Conservation (phyloP, 2,329 filamentous ascomycete genomes). For the Phyllachora maydis region DNA sequence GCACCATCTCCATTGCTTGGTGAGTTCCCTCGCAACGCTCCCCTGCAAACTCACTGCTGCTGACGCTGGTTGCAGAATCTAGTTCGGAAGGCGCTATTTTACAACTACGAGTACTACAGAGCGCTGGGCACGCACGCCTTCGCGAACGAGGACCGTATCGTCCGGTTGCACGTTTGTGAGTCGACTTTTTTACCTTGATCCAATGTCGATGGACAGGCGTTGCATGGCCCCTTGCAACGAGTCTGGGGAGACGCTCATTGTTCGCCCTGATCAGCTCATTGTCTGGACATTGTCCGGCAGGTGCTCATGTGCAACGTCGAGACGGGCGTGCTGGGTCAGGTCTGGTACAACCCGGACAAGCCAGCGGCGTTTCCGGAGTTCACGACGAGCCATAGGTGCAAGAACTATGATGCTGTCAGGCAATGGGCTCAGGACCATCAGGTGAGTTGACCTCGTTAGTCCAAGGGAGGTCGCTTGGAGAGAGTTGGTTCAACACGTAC, state of each 20-base stretch:
- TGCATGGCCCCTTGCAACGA: not conserved
- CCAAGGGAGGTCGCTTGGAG: too few relatives aligned
- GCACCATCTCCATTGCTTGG: constrained; percentile 37
- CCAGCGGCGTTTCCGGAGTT: constrained; percentile 37
- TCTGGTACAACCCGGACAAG: constrained; percentile 28
- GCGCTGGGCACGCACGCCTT: constrained; percentile 27
- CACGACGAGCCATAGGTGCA: constrained; percentile 35
- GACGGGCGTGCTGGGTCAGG: constrained; percentile 36
- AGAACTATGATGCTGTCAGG: constrained; percentile 10
- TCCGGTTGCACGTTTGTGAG: constrained; percentile 36
- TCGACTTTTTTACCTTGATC: too few relatives aligned
- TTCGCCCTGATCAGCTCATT: constrained; percentile 23
- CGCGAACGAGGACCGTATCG: constrained; percentile 28
- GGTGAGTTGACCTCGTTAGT: constrained; percentile 8
- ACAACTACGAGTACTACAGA: constrained; percentile 38
- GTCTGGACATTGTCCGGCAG: constrained; percentile 38
- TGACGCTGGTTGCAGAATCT: constrained; percentile 21
- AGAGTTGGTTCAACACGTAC: not conserved
- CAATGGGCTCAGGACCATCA: constrained; percentile 32
- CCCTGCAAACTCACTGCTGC: not conserved
- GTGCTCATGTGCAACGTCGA: constrained; percentile 43
- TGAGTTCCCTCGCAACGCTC: constrained; percentile 7
- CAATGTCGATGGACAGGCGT: too few relatives aligned
- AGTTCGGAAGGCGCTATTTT: constrained; percentile 33
- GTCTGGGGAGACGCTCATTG: not conserved